phyloP scores from a whole-genome alignment of 2,329 filamentous ascomycete genomes.

The Alternaria infectoria region DNA sequence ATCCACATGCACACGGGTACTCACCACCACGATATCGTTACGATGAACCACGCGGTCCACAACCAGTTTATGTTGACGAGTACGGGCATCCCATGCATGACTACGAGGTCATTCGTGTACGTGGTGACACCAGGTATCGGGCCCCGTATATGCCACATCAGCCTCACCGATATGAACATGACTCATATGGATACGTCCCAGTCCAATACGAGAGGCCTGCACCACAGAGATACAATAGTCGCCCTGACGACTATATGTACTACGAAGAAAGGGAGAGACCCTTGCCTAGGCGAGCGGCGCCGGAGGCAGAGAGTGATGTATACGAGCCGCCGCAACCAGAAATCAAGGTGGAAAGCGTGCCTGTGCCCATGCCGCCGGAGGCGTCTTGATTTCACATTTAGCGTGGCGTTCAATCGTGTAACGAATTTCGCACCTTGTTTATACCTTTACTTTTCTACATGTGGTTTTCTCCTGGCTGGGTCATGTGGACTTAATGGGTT shows the following conservation, averaged over 20 bases:
- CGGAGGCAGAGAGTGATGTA: conserved; percentile 29
- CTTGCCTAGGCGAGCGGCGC: conserved; percentile 22
- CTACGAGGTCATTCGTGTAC: conserved; percentile 43
- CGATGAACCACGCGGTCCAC: conserved; percentile 35
- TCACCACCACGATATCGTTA: conserved; percentile 41
- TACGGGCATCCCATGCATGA: conserved; percentile 38
- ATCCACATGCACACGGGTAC: conserved; percentile 28
- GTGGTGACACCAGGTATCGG: conserved; percentile 27
- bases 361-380: conserved; percentile 19
- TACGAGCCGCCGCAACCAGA: conserved; percentile 33
- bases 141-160: conserved; percentile 18
- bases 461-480: background rate
- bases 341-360: conserved; percentile 34
- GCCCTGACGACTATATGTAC: conserved; percentile 36
- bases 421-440: background rate
- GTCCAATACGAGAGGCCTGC: conserved; percentile 37
- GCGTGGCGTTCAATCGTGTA: background rate
- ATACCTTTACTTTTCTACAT: background rate
- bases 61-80: conserved; percentile 41
- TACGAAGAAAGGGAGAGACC: conserved; percentile 41
- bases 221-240: conserved; percentile 33
- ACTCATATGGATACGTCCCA: conserved; percentile 38
- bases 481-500: background rate
- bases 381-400: background rate
- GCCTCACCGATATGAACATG: conserved; percentile 35